Evolutionary conservation across 495 filamentous ascomycete genomes (phyloP).

Genomic region (Talaromyces trachyspermus): DNA sequence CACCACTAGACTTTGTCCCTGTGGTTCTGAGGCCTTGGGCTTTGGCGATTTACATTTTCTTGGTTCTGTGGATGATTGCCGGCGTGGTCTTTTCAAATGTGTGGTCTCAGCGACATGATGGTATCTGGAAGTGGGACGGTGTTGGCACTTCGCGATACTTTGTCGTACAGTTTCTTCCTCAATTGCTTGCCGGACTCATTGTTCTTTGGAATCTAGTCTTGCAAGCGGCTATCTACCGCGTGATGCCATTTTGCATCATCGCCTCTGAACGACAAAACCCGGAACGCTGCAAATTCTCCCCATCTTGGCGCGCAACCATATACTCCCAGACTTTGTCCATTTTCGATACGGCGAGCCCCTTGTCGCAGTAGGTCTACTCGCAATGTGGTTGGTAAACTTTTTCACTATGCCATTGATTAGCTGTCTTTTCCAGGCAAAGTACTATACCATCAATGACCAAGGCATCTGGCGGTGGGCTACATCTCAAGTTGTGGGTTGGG

Average conservation of each 20-base stretch:
- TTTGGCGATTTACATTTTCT: constrained; percentile 47
- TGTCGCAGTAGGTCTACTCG: constrained; percentile 45
- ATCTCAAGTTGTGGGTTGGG: constrained; percentile 71
- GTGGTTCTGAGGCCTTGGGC: constrained; percentile 55
- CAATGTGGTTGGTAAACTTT: constrained; percentile 55
- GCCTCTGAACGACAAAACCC: constrained; percentile 44
- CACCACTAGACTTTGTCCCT: constrained; percentile 59
- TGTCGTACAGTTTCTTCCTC: constrained; percentile 75
- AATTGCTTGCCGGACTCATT: constrained; percentile 63
- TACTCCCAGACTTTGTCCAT: constrained; percentile 52
- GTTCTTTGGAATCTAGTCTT: constrained; percentile 69
- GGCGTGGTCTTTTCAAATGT: constrained; percentile 66
- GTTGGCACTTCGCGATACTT: constrained; percentile 72
- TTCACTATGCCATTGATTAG: constrained; percentile 60
- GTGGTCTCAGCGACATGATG: constrained; percentile 55
- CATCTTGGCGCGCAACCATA: constrained; percentile 42
- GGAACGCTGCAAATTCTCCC: constrained; percentile 33
- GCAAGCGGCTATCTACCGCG: constrained; percentile 66
- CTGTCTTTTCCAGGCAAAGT: constrained; percentile 55
- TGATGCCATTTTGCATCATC: constrained; percentile 70
- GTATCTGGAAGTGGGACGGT: constrained; percentile 57
- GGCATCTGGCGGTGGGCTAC: constrained; percentile 68
- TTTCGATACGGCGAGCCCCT: constrained; percentile 47
- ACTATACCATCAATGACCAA: constrained; percentile 31
- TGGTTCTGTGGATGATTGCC: constrained; percentile 63